These are phyloP conservation scores for Crithidia thermophila DNA, from an alignment of 208 protist genomes.

Conservation along the genomic window DNA sequence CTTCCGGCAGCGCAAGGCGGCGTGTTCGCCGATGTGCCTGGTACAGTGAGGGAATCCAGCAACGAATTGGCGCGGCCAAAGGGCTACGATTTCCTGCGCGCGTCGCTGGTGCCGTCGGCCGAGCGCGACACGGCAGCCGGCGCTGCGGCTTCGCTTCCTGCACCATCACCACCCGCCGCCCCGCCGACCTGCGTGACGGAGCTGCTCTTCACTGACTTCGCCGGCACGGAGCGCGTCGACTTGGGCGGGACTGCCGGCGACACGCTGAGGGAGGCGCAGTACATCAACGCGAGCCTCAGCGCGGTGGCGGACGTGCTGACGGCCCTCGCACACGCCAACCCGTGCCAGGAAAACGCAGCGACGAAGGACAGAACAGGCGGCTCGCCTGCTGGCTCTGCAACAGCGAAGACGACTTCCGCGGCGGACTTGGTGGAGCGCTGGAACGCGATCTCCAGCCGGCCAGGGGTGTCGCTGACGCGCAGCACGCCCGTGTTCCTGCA, in stretches of 20 bases:
- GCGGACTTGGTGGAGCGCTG: conserved; percentile 37
- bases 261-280: conserved; percentile 43
- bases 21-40: neutral
- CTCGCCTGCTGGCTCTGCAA: neutral
- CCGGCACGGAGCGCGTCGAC: conserved; percentile 63
- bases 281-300: conserved; percentile 61
- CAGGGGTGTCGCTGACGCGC: conserved; percentile 26
- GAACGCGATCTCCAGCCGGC: conserved; percentile 22
- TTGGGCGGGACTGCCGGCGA: conserved; percentile 26
- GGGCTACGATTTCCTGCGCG: conserved; percentile 28
- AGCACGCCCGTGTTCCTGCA: conserved; percentile 30
- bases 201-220: conserved; percentile 72
- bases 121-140: neutral
- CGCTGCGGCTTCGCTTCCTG: neutral
- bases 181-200: conserved; percentile 26
- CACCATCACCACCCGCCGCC: neutral
- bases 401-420: neutral
- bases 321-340: conserved; percentile 27
- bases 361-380: neutral
- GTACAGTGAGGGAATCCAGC: conserved; percentile 1
- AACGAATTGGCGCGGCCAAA: conserved; percentile 6
- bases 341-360: neutral
- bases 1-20: neutral
- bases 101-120: conserved; percentile 2
- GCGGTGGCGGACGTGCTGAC: conserved; percentile 35